phyloP scores from a whole-genome alignment of 345 rosid species.

The Geranium brycei region DNA sequence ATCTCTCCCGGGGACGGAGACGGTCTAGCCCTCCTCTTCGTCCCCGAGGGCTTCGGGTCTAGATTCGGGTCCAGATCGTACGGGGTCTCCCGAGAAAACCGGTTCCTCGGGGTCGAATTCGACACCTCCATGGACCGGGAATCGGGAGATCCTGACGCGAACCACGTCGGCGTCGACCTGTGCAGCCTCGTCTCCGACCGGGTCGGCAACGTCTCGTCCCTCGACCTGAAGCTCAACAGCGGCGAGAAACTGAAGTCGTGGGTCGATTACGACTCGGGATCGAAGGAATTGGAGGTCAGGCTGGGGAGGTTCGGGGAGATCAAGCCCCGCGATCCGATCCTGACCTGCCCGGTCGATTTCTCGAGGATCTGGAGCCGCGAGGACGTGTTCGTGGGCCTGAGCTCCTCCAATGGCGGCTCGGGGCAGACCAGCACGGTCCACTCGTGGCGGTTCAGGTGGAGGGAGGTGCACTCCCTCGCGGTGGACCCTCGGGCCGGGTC shows the following conservation, averaged over 20 bases:
- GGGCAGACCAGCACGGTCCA: slow-evolving; percentile 20
- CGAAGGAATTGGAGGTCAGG: slow-evolving; percentile 35
- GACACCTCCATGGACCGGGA: slow-evolving; percentile 19
- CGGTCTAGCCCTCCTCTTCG: slow-evolving; percentile 31
- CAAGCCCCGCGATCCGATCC: slow-evolving; percentile 29
- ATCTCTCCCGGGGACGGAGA: slow-evolving; percentile 23
- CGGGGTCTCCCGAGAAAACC: slow-evolving; percentile 18
- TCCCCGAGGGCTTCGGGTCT: slow-evolving; percentile 19
- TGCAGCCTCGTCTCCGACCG: slow-evolving; percentile 19
- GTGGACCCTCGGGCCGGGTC: too few species aligned
- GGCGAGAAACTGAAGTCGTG: slow-evolving; percentile 39
- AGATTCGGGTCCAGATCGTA: slow-evolving; percentile 15
- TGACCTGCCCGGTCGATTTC: slow-evolving; percentile 23
- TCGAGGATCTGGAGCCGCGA: slow-evolving; percentile 27
- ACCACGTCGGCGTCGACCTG: slow-evolving; percentile 20
- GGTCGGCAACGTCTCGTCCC: slow-evolving; percentile 19
- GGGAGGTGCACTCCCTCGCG: slow-evolving; percentile 8
- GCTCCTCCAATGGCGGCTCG: slow-evolving; percentile 20
- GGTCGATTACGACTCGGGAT: slow-evolving; percentile 40
- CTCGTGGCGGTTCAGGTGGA: slow-evolving; percentile 38
- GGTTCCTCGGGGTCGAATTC: slow-evolving; percentile 31
- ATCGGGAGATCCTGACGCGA: slow-evolving; percentile 23
- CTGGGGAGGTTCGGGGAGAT: slow-evolving; percentile 24
- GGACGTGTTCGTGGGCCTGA: slow-evolving; percentile 27
- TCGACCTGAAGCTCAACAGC: slow-evolving; percentile 17